Evolutionary conservation across 257 asterid species (phyloP), one percentile per base, ranked within the genome.

Genomic region (Nicotiana undulata): DNA sequence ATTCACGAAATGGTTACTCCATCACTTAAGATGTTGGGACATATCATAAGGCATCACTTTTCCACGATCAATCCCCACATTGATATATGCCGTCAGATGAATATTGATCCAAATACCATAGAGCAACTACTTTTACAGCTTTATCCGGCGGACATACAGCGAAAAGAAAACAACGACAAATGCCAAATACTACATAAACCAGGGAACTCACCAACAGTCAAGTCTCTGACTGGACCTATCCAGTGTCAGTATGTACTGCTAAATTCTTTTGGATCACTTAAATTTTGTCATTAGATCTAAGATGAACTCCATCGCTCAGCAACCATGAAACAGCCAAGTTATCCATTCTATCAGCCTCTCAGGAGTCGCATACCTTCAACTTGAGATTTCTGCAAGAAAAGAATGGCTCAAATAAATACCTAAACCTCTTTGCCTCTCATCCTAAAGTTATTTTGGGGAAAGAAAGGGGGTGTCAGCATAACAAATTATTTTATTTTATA

Each of bases 191-290:
- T 49, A 72, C 78, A 72, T 72, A 24, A 72, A 72, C 61, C 78
- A 49, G 16, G 61, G 78, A 40, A 24, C 78, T 72, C 78, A 46
- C 60, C 78, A 72, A 72, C 78, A 28, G 78, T 51, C 78, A 7
- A 7, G 77, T 72, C 24, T 72, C 37, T 72, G 37, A 72, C 60
- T 8, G 60, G 78, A 72, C 78, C 78, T 72, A 72, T 72, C 60
- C 78, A 72, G 34, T 46, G 60, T 49, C 78, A 72, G 60, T 72
- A 72, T 72, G 59, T 72, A 72, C 78, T 17, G 78, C 59, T 70
- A 70, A 70, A 70, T 49, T 46, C 61, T 49, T 72, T 72, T 46
- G 40, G 61, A 72, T 72, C 12, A 49, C 78, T 13, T 72, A 72
- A 49, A 49, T 46, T 28, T 24, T 18, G 2, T 72, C 78, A 72